Evolutionary conservation across 2,329 filamentous ascomycete genomes (phyloP), one percentile per base, ranked within the genome.

Genomic region (Penicillium sp.): DNA sequence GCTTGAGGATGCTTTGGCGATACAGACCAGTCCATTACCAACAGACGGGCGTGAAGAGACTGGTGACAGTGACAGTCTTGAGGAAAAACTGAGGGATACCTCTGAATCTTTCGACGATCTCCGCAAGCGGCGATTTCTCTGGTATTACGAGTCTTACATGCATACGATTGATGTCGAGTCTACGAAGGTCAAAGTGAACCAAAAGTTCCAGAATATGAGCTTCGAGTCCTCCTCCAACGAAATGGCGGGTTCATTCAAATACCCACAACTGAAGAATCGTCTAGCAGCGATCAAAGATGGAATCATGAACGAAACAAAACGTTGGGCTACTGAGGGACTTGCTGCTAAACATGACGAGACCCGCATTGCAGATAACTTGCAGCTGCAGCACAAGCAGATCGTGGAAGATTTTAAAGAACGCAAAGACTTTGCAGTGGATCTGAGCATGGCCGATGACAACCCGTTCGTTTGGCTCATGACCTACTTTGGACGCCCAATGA

Each of bases 111-210:
- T 97, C 76, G 87, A 86, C 63, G 93, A 97, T 66, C 79, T 96
- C 5, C 90, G 88, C 79, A 97, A 97, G 74, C 86, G 89, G 38
- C 85, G 92, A 1, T 97, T 97, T 68, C 77, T 97, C 14, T 97
- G 94, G 94, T 97, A 97, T 74, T 96, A 90, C 71, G 89, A 95
- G 63, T 89, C 89, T 3, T 97, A 97, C 67, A 77, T 94, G 21
- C 77, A 81, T 3, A 82, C 87, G 1, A 86, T 96, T 52, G 79
- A 85, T 38, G 81, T 85, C 59, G 88, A 86, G 26, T 71, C 75
- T 28, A 71, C 77, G 24, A 84, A 89, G 63, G 83, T 87, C 55
- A 81, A 82, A 59, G 84, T 87, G 59, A 82, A 83, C 2, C 76
- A 83, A 38, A 60, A 69, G 0, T 97, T 99, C 66, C 72, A 77